phyloP scores from a whole-genome alignment of 2,329 filamentous ascomycete species.

The Penicillium glabrum region DNA sequence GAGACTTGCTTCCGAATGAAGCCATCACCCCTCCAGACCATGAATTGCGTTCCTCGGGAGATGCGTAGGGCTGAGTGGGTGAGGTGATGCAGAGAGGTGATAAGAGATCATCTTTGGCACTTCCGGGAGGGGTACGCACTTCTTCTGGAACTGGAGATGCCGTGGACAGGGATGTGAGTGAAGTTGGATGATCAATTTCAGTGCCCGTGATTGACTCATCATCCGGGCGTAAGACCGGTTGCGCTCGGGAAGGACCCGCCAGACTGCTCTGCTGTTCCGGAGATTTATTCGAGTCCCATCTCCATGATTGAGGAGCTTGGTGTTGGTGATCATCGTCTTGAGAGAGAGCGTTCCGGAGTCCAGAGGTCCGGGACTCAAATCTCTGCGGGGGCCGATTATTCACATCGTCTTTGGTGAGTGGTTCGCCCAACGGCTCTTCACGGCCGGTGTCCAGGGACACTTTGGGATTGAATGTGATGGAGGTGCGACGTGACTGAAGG shows the following conservation, averaged over 20 bases:
- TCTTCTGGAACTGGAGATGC: constrained; percentile 43
- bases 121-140: constrained; percentile 42
- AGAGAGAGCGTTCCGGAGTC: constrained; percentile 36
- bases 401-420: constrained; percentile 34
- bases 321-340: constrained; percentile 30
- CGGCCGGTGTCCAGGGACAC: constrained; percentile 42
- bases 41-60: constrained; percentile 41
- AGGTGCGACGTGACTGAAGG: constrained; percentile 40
- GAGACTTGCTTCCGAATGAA: constrained; percentile 37
- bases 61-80: constrained; percentile 37
- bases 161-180: constrained; percentile 46
- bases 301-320: constrained; percentile 17
- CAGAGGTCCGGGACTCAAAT: constrained; percentile 35
- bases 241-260: constrained; percentile 26
- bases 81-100: constrained; percentile 42
- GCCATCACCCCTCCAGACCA: constrained; percentile 37
- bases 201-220: constrained; percentile 22
- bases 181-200: constrained; percentile 40
- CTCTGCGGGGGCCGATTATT: constrained; percentile 24
- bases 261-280: constrained; percentile 27
- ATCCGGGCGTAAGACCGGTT: constrained; percentile 21
- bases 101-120: constrained; percentile 32
- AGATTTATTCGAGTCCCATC: constrained; percentile 22
- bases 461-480: constrained; percentile 44
- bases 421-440: constrained; percentile 39